phyloP scores from a whole-genome alignment of 164 flowering plant species.

The Tetrastigma voinierianum region DNA sequence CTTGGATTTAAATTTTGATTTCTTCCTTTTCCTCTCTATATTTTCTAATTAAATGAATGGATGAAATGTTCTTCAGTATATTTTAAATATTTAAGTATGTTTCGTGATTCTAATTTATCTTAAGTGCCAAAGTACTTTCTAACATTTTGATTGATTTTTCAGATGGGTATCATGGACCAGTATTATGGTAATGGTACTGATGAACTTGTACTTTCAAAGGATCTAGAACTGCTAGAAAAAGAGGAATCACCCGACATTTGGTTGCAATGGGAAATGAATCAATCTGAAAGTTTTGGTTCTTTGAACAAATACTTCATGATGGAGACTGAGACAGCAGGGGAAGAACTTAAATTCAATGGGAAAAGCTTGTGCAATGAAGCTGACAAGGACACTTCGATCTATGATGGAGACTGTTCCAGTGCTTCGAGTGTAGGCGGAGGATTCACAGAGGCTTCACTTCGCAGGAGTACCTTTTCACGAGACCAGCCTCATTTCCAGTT shows the following conservation, averaged over 20 bases:
- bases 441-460: constrained; percentile 19
- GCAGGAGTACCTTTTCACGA: constrained; percentile 4
- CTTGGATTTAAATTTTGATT: too few relatives aligned
- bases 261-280: constrained; percentile 20
- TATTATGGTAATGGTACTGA: constrained; percentile 11
- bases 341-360: constrained; percentile 15
- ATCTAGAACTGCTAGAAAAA: constrained; percentile 18
- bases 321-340: constrained; percentile 6
- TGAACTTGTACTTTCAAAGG: constrained; percentile 24
- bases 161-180: constrained; percentile 22
- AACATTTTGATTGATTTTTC: not conserved
- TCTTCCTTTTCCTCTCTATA: too few relatives aligned
- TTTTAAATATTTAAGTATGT: not conserved
- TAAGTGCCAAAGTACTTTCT: not conserved
- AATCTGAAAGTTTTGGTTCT: constrained; percentile 1
- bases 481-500: constrained; percentile 28
- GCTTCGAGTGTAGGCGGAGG: constrained; percentile 13
- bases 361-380: constrained; percentile 11
- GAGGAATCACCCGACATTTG: constrained; percentile 25
- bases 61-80: too few relatives aligned
- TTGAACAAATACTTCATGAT: constrained; percentile 1
- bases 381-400: constrained; percentile 11
- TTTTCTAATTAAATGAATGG: too few relatives aligned
- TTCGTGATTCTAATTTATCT: not conserved
- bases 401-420: constrained; percentile 11